A percentile compares a stretch with the other conserved stretches of the same genome.
These are phyloP conservation scores for Lactuca saligna DNA, from an alignment of 129 eudicot species.

Conservation along the genomic window DNA sequence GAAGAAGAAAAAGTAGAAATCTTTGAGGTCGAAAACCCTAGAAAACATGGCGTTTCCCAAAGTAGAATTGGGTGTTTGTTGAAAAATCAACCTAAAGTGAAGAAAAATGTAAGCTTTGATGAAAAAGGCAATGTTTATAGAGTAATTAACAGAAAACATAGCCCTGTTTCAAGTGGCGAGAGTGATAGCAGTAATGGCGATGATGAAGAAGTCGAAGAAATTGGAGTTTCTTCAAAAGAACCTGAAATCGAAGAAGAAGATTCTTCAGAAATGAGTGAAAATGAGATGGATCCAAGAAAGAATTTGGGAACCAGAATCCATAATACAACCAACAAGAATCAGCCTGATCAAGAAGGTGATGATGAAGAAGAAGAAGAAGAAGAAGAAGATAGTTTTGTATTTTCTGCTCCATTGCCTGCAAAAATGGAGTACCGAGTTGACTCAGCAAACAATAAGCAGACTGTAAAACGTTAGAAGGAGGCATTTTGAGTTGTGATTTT, in stretches of 20 bases:
- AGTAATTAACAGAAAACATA: slow-evolving; percentile 33
- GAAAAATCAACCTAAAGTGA: slow-evolving; percentile 42
- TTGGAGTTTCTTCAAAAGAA: slow-evolving; percentile 50
- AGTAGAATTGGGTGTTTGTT: slow-evolving; percentile 36
- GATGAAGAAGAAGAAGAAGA: slow-evolving; percentile 20
- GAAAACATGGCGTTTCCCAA: slow-evolving; percentile 26
- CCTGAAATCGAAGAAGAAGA: slow-evolving; percentile 47
- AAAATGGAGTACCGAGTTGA: slow-evolving; percentile 72
- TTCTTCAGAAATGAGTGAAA: slow-evolving; percentile 53
- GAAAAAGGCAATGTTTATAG: slow-evolving; percentile 70
- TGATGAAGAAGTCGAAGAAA: slow-evolving; percentile 35
- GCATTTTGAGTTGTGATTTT: slow-evolving; percentile 17
- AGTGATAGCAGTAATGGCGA: slow-evolving; percentile 38
- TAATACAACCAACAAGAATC: slow-evolving; percentile 25
- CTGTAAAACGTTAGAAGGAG: slow-evolving; percentile 34
- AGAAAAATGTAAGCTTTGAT: slow-evolving; percentile 74
- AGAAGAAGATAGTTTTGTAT: slow-evolving; percentile 44
- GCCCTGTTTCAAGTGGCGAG: slow-evolving; percentile 41
- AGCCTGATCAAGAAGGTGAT: slow-evolving; percentile 28
- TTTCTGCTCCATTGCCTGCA: slow-evolving; percentile 66
- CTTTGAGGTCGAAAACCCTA: slow-evolving; percentile 31
- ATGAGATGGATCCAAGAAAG: slow-evolving; percentile 43
- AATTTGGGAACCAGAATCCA: slow-evolving; percentile 30
- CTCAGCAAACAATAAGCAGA: slow-evolving; percentile 37
- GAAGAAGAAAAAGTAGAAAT: slow-evolving; percentile 24